Base-by-base conservation (phyloP, 1,139 yeast species). In the Blastobotrys persicus region DNA sequence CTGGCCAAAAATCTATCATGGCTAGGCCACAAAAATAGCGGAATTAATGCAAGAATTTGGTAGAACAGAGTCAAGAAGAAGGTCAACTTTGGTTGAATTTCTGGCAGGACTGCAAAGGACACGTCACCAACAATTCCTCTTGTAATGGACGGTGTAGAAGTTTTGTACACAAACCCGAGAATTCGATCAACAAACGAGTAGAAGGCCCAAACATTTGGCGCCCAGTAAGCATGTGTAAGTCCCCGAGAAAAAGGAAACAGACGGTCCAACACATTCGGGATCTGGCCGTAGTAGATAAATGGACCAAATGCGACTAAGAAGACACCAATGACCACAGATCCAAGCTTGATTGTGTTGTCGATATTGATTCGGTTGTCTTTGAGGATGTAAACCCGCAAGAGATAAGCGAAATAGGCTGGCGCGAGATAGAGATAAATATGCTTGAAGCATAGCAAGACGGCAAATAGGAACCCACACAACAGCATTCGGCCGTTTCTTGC, bases 181-280 rank as follows among this genome's bases (percentile, higher is more conserved):
- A 83, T 63, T 52, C 96, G 75, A 67, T 92, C 99, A n/a, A 76
- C 55, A 58, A 88, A 85, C 0, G 97, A 87, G 67, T 92, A 92
- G 11, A 92, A 60, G 0, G 98, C 96, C 99, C 99, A 92, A 47
- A 89, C 73, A 60, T 92, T 92, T 3, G 98, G 98, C 0, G 98
- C 98, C 98, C 98, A 92, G 69, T 94, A 94, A 0, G 98, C 97
- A 67, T 94, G 98, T 3, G 97, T 92, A 37, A 94, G 75, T 1
- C 98, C 98, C 63, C 98, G 77, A 46, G 95, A 85, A 64, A 92
- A 92, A 4, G 98, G 98, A 68, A 92, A 92, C 37, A 94, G 69
- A 45, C 98, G 74, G 4, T 73, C 65, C 11, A 88, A 46, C 14
- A 92, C 69, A 55, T 88, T 81, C 1, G 87, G 85, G 46, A 86